Evolutionary conservation across 2,329 filamentous ascomycete genomes (phyloP).

Genomic region (Penicillium sp.): DNA sequence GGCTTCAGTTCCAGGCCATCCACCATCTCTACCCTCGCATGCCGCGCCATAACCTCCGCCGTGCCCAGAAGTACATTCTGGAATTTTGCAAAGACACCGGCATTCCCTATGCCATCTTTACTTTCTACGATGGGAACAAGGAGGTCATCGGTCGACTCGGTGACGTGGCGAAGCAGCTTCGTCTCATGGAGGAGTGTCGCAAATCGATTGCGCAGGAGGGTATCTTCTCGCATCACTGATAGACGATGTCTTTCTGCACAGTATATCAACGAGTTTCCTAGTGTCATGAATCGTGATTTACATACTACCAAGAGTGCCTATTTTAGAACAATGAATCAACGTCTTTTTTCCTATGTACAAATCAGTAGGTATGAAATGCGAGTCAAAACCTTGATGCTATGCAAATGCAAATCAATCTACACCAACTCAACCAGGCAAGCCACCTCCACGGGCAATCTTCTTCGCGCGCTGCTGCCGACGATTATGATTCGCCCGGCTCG

Average conservation of each 20-base stretch:
- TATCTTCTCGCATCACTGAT: conserved; percentile 29
- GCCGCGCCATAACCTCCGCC: conserved; percentile 76
- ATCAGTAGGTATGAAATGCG: background rate
- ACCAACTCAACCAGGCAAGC: conserved; percentile 28
- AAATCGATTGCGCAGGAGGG: conserved; percentile 37
- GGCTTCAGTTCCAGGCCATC: conserved; percentile 82
- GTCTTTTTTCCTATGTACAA: background rate
- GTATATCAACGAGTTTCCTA: conserved; percentile 4
- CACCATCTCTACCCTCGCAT: conserved; percentile 81
- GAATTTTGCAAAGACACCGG: conserved; percentile 77
- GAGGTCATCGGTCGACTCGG: conserved; percentile 70
- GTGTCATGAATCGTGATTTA: conserved; percentile 4
- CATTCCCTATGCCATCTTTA: conserved; percentile 80
- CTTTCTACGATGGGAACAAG: conserved; percentile 77
- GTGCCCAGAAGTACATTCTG: conserved; percentile 67
- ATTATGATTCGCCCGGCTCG: conserved; percentile 79
- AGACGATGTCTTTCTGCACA: background rate
- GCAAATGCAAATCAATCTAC: background rate
- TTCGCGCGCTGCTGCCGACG: conserved; percentile 63
- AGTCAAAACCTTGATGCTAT: background rate
- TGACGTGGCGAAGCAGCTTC: conserved; percentile 74
- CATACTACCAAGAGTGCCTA: background rate
- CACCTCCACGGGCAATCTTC: conserved; percentile 57
- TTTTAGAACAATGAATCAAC: conserved; percentile 11
- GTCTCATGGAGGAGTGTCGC: conserved; percentile 71